A percentile compares a stretch with the other conserved stretches of the same genome.
Evolutionary conservation across 164 flowering plant genomes (phyloP).

Genomic region (Tetrastigma voinierianum): DNA sequence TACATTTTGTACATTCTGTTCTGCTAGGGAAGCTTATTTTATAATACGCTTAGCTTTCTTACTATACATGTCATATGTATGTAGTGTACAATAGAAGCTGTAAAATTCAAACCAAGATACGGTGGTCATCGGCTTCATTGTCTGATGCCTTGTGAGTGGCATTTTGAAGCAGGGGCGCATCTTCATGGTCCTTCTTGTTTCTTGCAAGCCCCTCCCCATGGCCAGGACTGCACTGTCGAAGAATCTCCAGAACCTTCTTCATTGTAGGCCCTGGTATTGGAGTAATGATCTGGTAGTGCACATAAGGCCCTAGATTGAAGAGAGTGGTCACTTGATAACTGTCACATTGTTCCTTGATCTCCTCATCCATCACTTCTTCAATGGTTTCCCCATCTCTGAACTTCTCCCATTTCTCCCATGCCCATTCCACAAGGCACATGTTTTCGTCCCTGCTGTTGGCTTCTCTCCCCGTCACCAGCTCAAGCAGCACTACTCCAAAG

Average conservation of each 20-base stretch:
- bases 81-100: no score
- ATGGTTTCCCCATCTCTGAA: conserved; percentile 43
- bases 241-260: conserved; percentile 68
- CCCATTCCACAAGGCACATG: conserved; percentile 72
- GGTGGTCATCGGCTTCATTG: no score
- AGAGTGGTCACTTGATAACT: conserved; percentile 53
- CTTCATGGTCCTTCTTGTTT: conserved; percentile 33
- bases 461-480: conserved; percentile 74
- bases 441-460: conserved; percentile 55
- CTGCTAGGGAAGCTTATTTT: no score
- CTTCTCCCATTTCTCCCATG: conserved; percentile 22
- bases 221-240: conserved; percentile 32
- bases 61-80: no score
- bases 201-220: conserved; percentile 5
- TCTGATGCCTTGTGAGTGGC: no score
- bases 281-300: conserved; percentile 58
- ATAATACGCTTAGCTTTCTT: no score
- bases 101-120: no score
- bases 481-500: conserved; percentile 85
- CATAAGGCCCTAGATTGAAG: conserved; percentile 66
- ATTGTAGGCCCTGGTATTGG: conserved; percentile 69
- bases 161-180: conserved; percentile 41
- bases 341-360: conserved; percentile 37
- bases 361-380: conserved; percentile 41
- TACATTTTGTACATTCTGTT: no score